Evolutionary conservation across 192 early-diverging fungal genomes (phyloP), one percentile per base, ranked within the genome.

Genomic region (Entomortierella parvispora): DNA sequence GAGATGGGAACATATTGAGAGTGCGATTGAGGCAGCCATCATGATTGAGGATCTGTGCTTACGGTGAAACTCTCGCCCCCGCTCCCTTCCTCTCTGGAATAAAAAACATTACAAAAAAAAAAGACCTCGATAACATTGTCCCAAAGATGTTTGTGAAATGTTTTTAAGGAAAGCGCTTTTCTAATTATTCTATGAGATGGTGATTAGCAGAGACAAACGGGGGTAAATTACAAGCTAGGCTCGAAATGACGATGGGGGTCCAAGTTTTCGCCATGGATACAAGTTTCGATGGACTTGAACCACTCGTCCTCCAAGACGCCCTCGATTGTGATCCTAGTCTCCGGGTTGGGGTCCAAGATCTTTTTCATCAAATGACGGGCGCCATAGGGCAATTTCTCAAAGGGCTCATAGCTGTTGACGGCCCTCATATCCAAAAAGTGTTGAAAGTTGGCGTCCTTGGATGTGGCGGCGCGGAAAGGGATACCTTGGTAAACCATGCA

Each of bases 301-400:
- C 95, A 94, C n/a, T 92, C 83, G 58, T 90, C 88, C 42, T 87
- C 85, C 37, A 94, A 63, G 6, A 95, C 85, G 54, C 86, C 81
- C 33, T 91, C 84, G 48, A 95, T 90, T 20, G 85, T 89, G 18
- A 90, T 86, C 12, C 96, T 83, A 31, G 81, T 89, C 43, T 80
- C 80, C 6, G 91, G 85, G 56, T 94, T 88, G 7, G 96, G 96
- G 50, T 94, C 89, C 22, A 97, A 67, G 77, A 97, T 94, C 37
- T 81, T 67, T 71, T 92, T 90, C 84, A 98, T 86, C 44, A 95
- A 78, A 26, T 86, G 86, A 18, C 89, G 76, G n/a, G 89, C 84
- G 15, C 86, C 87, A n/a, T 84, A 66, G 20, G 88, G 85, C 23
- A 95, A 75, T 50, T 85, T 86, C 46, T 93, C 89, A 69, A 97